phyloP scores from a whole-genome alignment of 257 asterid genomes.

The Leptodermis oblonga region DNA sequence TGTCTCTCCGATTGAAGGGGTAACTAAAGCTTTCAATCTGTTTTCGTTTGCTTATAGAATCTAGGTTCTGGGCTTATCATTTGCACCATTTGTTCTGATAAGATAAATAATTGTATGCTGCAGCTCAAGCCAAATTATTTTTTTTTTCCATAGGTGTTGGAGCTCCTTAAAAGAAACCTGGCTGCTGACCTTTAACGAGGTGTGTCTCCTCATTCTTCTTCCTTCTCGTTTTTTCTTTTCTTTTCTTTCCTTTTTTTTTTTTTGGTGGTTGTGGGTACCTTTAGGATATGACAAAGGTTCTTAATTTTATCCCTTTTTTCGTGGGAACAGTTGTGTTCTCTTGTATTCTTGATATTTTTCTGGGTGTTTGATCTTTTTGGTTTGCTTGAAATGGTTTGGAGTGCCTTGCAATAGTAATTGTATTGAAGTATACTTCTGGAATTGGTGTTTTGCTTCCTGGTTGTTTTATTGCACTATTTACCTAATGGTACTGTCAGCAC shows the following conservation, averaged over 20 bases:
- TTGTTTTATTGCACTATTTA: not conserved
- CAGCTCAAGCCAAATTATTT: too few relatives aligned
- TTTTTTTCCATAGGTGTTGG: conserved; percentile 52
- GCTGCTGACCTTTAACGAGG: conserved; percentile 94
- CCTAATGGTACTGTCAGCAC: not conserved
- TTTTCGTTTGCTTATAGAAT: too few relatives aligned
- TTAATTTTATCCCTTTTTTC: not conserved
- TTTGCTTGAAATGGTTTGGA: not conserved
- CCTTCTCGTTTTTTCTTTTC: too few relatives aligned
- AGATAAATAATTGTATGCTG: too few relatives aligned
- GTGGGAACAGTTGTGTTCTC: too few relatives aligned
- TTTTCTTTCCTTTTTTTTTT: too few relatives aligned
- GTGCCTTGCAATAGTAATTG: not conserved
- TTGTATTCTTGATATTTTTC: not conserved
- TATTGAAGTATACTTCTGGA: too few relatives aligned
- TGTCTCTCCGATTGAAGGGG: conserved; percentile 65
- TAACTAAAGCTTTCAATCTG: conserved; percentile 10
- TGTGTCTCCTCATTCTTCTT: too few relatives aligned
- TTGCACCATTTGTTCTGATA: not conserved
- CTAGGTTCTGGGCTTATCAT: not conserved
- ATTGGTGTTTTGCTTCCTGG: too few relatives aligned
- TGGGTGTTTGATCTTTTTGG: not conserved
- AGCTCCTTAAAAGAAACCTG: conserved; percentile 72
- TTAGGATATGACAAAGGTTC: not conserved
- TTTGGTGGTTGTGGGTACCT: not conserved